A percentile compares a stretch with the other conserved stretches of the same genome.
phyloP scores from a whole-genome alignment of 2,329 filamentous ascomycete genomes.

The Verticillium dahliae region DNA sequence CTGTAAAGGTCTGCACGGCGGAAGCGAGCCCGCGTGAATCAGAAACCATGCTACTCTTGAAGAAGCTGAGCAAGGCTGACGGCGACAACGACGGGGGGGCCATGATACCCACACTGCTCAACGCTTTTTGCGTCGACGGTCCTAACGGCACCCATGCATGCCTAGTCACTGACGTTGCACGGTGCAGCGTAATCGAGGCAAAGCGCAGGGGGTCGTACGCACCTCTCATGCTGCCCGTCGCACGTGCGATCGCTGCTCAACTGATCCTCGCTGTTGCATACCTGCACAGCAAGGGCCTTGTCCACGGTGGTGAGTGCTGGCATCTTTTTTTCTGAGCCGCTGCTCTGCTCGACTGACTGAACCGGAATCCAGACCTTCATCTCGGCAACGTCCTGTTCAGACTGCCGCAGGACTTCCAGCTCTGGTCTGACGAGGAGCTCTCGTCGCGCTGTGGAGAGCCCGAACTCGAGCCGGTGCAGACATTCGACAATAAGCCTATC shows the following conservation, averaged over 20 bases:
- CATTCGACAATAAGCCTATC: neutral
- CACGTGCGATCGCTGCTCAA: constrained; percentile 2
- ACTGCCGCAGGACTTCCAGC: neutral
- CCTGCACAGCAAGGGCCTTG: constrained; percentile 1
- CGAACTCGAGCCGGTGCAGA: neutral
- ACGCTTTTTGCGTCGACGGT: constrained; percentile 2
- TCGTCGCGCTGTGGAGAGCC: neutral
- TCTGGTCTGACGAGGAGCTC: neutral
- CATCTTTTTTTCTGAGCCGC: neutral
- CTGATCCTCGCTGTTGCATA: constrained; percentile 4
- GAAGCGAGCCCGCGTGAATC: neutral
- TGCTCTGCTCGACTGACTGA: neutral
- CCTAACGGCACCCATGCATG: neutral
- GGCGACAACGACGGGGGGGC: neutral
- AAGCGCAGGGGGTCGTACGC: neutral
- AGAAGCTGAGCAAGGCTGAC: neutral
- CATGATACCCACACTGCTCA: neutral
- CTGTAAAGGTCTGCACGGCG: neutral
- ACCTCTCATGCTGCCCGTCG: constrained; percentile 2
- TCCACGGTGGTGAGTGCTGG: constrained; percentile 6
- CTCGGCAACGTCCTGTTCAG: neutral
- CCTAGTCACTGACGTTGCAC: neutral
- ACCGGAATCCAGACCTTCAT: neutral
- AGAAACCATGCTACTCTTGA: neutral
- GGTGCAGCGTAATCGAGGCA: neutral